Evolutionary conservation across 2,329 filamentous ascomycete species (phyloP).

Genomic region (Epichloe bromicola): DNA sequence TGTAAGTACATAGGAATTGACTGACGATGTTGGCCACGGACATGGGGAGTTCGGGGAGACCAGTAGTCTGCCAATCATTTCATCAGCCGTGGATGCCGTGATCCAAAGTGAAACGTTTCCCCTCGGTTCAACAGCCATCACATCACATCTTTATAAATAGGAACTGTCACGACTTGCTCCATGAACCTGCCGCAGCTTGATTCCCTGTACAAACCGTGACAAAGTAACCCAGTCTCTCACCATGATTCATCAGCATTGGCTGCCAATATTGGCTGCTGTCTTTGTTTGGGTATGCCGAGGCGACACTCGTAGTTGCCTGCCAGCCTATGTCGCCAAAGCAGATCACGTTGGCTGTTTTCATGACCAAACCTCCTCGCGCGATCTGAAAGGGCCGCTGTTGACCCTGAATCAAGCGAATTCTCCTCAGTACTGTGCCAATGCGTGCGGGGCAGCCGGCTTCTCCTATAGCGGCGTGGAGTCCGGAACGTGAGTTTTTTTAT

Average conservation of each 20-base stretch:
- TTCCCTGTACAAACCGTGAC: no score
- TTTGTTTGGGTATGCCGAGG: not conserved
- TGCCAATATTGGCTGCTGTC: not conserved
- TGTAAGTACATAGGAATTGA: no score
- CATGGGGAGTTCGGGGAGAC: no score
- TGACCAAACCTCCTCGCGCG: not conserved
- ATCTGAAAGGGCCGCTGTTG: not conserved
- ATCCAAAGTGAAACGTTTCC: no score
- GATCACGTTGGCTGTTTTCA: not conserved
- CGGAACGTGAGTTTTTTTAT: constrained; percentile 4
- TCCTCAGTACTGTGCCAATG: constrained; percentile 9
- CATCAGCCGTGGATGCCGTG: no score
- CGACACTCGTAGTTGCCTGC: not conserved
- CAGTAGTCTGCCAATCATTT: no score
- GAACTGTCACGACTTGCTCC: no score
- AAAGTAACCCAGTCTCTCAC: not conserved
- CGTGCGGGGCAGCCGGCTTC: constrained; percentile 9
- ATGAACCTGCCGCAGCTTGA: no score
- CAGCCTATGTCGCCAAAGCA: not conserved
- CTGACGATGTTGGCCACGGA: no score
- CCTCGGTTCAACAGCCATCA: no score
- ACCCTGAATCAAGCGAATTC: not conserved
- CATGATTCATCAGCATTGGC: not conserved
- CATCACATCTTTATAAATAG: no score
- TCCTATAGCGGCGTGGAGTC: constrained; percentile 6